Percentiles rank a stretch among this genome's conserved stretches.
These are phyloP conservation scores for Clonostachys rhizophaga DNA, from an alignment of 2,329 filamentous ascomycete species.

Conservation along the genomic window DNA sequence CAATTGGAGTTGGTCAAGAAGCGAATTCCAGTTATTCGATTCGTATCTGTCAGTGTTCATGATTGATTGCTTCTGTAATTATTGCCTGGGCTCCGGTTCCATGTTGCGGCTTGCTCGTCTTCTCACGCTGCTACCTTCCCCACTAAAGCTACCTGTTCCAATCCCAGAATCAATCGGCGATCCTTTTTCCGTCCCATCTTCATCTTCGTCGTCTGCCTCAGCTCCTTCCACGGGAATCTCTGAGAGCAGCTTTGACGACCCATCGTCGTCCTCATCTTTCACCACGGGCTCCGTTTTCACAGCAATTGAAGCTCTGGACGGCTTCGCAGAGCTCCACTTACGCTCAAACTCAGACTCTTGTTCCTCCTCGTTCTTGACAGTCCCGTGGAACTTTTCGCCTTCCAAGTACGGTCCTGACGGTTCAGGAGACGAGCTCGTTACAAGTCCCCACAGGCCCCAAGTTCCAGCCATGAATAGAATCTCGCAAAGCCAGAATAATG, in stretches of 20 bases:
- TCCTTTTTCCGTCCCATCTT: conserved; percentile 11
- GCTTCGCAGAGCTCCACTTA: conserved; percentile 1
- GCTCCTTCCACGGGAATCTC: conserved; percentile 25
- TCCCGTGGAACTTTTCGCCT: conserved; percentile 5
- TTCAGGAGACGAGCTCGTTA: conserved; percentile 12
- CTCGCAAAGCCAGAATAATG: conserved; percentile 73
- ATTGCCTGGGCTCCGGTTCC: too few relatives aligned
- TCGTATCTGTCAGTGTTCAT: too few relatives aligned
- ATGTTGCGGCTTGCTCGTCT: too few relatives aligned
- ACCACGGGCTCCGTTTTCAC: conserved; percentile 31
- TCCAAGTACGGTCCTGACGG: conserved; percentile 3
- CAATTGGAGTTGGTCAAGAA: too few relatives aligned
- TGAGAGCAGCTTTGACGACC: conserved; percentile 15
- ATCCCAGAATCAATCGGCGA: too few relatives aligned
- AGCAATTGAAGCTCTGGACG: conserved; percentile 4
- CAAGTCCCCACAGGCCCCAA: conserved; percentile 53
- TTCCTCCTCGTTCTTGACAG: conserved; percentile 16
- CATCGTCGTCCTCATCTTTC: conserved; percentile 23
- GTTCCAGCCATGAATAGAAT: conserved; percentile 60
- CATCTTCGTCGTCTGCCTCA: conserved; percentile 42
- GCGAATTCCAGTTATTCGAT: too few relatives aligned
- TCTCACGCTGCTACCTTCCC: too few relatives aligned
- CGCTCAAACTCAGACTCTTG: conserved; percentile 31
- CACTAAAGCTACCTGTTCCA: too few relatives aligned
- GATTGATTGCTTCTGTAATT: too few relatives aligned